Evolutionary conservation across 345 rosid species (phyloP).

Genomic region (Populus alba): DNA sequence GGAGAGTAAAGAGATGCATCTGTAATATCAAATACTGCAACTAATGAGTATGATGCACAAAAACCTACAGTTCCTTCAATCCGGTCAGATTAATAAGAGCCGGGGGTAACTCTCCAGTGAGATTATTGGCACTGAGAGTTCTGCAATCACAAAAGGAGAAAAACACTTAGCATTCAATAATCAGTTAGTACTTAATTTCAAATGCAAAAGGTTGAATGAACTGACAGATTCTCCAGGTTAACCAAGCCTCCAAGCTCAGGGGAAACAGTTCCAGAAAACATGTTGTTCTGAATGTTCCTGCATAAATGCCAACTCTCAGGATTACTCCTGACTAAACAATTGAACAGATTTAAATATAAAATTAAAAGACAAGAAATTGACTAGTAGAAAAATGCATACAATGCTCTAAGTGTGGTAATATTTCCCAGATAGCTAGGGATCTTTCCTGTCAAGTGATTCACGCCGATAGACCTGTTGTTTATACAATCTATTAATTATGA

Average conservation of each 20-base stretch:
- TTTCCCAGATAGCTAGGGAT: too few relatives aligned
- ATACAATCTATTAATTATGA: too few relatives aligned
- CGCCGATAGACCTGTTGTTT: too few relatives aligned
- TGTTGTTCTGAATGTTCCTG: conserved; percentile 4
- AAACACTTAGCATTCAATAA: background rate
- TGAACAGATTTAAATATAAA: background rate
- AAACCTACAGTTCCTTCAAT: conserved; percentile 9
- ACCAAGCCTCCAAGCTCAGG: conserved; percentile 41
- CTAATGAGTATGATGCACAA: too few relatives aligned
- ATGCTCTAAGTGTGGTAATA: too few relatives aligned
- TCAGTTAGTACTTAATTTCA: background rate
- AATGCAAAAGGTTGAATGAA: background rate
- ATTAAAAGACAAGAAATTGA: too few relatives aligned
- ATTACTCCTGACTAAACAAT: background rate
- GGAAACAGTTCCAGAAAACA: conserved; percentile 50
- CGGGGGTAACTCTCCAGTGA: conserved; percentile 12
- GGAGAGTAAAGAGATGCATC: background rate
- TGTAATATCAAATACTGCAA: background rate
- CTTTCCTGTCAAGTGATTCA: too few relatives aligned
- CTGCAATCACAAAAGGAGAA: conserved; percentile 7
- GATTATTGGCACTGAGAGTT: conserved; percentile 18
- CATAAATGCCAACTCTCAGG: background rate
- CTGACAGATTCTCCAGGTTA: conserved; percentile 49
- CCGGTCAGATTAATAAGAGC: conserved; percentile 10
- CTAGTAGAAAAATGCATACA: too few relatives aligned